phyloP scores from a whole-genome alignment of 2,329 filamentous ascomycete genomes.

The Basipetospora chlamydospora region DNA sequence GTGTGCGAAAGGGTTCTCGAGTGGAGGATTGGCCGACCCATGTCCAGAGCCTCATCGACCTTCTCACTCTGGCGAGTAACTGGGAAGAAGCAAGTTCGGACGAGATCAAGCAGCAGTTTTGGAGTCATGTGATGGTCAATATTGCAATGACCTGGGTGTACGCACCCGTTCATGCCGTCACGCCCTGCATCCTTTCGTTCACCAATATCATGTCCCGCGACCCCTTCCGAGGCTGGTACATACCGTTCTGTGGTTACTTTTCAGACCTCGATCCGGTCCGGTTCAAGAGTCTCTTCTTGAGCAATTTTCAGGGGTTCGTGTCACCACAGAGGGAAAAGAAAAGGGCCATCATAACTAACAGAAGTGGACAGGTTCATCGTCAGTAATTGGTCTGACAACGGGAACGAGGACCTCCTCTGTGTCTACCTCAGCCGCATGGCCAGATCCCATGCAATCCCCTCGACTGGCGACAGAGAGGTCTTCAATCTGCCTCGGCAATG shows the following conservation, averaged over 20 bases:
- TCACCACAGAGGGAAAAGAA: too few relatives aligned
- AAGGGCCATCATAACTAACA: not conserved
- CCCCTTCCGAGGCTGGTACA: slow-evolving; percentile 56
- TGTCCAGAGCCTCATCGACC: slow-evolving; percentile 31
- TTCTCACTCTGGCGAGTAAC: slow-evolving; percentile 7
- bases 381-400: slow-evolving; percentile 52
- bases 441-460: slow-evolving; percentile 37
- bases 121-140: slow-evolving; percentile 42
- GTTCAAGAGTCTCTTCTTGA: slow-evolving; percentile 66
- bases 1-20: slow-evolving; percentile 68
- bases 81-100: slow-evolving; percentile 24
- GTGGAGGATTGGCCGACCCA: slow-evolving; percentile 57
- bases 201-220: slow-evolving; percentile 50
- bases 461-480: slow-evolving; percentile 33
- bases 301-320: slow-evolving; percentile 61
- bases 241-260: slow-evolving; percentile 73
- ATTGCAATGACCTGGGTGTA: slow-evolving; percentile 56
- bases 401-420: slow-evolving; percentile 54
- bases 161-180: slow-evolving; percentile 64
- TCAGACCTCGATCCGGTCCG: slow-evolving; percentile 57
- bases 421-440: slow-evolving; percentile 54
- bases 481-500: slow-evolving; percentile 49
- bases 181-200: slow-evolving; percentile 53
- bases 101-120: slow-evolving; percentile 29
- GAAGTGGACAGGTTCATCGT: slow-evolving; percentile 49